Evolutionary conservation across 495 filamentous ascomycete species (phyloP), one percentile per base, ranked within the genome.

Genomic region (Hypoxylon fuscum): DNA sequence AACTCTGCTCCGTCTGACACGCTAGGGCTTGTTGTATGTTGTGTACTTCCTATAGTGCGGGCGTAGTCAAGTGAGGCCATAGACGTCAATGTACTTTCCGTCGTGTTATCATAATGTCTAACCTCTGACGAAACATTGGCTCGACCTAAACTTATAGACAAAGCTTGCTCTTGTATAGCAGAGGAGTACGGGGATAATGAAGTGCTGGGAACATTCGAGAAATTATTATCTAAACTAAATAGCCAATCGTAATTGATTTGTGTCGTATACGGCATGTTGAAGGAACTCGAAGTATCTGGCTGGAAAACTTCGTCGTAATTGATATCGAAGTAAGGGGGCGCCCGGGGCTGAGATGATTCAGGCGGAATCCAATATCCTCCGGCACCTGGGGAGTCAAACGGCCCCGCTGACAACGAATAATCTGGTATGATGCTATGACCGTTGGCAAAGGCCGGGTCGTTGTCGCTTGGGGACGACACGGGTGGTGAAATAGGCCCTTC

Each of bases 191-290:
- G 21, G 41, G 25, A 29, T 17, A 67, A 12, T 12, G 53, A 49
- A 1, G 58, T 17, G n/a, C 58, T 31, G 14, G 64, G 38, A 38
- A 42, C 40, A 59, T 67, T 25, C 7, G 46, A 5, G 29, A 40
- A 27, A 35, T 31, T 54, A 49, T 41, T 45, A 40, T 64, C 42
- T 46, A 68, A 74, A 50, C 80, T 78, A 68, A 86, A 86, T 14
- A 85, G 57, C 82, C 83, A 85, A 55, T 82, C 81, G 59, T 84
- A 85, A 51, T 85, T 82, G 49, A 72, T 74, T 34, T 79, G 77
- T 4, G 82, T 81, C 4, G 81, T 84, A 62, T 84, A 87, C 1
- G 82, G 82, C 55, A 81, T 79, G 49, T 84, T 83, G 55, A 86
- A 86, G 12, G 81, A 82, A 54, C 74, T 83, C 10, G 79, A 77